Conservation (phyloP, 1,139 yeast species). For the Hyphopichia burtonii region DNA sequence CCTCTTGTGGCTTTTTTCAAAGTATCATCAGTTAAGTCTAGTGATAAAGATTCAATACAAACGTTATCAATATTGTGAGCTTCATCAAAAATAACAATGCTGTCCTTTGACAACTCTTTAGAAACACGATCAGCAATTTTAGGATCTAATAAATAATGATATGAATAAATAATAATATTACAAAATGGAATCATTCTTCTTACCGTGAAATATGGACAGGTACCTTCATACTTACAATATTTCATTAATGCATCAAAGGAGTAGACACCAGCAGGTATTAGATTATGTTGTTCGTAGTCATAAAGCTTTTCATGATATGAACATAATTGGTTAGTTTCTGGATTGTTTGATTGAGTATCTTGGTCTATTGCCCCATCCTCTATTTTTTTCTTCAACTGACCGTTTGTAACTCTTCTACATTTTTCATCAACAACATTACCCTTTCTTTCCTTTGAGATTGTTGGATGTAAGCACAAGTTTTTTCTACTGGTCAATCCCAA, state of each 20-base stretch:
- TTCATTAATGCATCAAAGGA: conserved; percentile 82
- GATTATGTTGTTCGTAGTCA: conserved; percentile 81
- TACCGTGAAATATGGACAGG: conserved; percentile 96
- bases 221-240: conserved; percentile 73
- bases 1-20: conserved; percentile 56
- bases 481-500: conserved; percentile 92
- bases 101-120: conserved; percentile 84
- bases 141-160: conserved; percentile 93
- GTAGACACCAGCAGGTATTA: conserved; percentile 89
- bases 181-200: conserved; percentile 97
- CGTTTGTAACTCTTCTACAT: conserved; percentile 92
- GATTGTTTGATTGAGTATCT: conserved; percentile 44
- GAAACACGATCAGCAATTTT: conserved; percentile 96
- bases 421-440: conserved; percentile 96
- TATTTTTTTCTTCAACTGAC: conserved; percentile 70
- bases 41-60: conserved; percentile 90
- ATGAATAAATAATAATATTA: conserved; percentile 91
- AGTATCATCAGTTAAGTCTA: conserved; percentile 61
- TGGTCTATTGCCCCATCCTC: conserved; percentile 56
- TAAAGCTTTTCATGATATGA: conserved; percentile 87
- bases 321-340: conserved; percentile 46
- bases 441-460: conserved; percentile 80
- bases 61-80: conserved; percentile 99
- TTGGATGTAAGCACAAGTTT: conserved; percentile 88
- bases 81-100: conserved; percentile 94